These are phyloP conservation scores for Aegilops sharonensis DNA, from an alignment of 176 grass and related monocot genomes.

Conservation along the genomic window DNA sequence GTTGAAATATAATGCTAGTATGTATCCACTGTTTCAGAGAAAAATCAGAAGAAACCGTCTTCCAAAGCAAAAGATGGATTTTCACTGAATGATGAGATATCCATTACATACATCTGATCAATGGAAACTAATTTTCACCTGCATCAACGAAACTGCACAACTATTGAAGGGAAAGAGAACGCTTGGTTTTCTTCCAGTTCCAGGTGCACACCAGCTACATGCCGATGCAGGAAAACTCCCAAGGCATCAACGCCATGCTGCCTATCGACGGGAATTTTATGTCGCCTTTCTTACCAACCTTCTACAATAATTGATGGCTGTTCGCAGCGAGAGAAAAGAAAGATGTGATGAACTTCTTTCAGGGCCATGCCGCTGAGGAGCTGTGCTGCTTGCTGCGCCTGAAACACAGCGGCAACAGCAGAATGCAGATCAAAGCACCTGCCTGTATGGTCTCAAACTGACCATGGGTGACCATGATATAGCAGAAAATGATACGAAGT, in stretches of 20 bases:
- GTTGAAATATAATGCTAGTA: too few species aligned
- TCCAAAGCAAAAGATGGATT: too few species aligned
- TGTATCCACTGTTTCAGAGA: too few species aligned
- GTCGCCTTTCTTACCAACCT: not conserved
- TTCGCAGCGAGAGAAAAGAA: not conserved
- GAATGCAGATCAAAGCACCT: not conserved
- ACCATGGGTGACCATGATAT: not conserved
- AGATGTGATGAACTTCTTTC: not conserved
- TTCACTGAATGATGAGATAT: too few species aligned
- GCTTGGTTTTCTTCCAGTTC: too few species aligned
- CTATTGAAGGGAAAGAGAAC: too few species aligned
- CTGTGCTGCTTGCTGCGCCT: not conserved
- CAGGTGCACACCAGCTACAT: too few species aligned
- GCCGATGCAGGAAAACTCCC: not conserved
- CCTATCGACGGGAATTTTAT: not conserved
- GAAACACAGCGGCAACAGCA: not conserved
- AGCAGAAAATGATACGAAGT: not conserved
- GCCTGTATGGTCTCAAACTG: not conserved
- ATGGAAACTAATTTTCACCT: too few species aligned
- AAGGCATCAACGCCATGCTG: not conserved
- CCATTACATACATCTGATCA: too few species aligned
- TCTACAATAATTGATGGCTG: not conserved
- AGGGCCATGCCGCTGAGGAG: not conserved
- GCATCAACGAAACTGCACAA: too few species aligned
- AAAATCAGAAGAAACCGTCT: too few species aligned